Evolutionary conservation across 1,139 yeast species (phyloP).

Genomic region (Tardiomyces blankii): DNA sequence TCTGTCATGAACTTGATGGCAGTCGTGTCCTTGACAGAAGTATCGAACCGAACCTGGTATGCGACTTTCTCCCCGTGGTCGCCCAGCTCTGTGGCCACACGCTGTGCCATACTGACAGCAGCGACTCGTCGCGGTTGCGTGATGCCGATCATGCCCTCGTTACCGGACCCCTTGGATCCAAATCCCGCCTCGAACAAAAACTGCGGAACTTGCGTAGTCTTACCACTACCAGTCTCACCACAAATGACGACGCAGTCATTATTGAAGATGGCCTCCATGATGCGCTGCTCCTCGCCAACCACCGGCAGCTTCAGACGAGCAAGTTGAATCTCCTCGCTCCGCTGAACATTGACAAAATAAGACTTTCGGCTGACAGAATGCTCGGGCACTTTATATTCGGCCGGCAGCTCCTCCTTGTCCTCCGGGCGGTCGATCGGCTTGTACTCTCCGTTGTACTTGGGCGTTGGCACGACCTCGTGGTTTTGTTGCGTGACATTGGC

Average conservation of each 20-base stretch:
- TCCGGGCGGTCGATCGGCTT: conserved; percentile 25
- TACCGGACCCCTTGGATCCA: conserved; percentile 52
- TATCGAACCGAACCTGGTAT: conserved; percentile 85
- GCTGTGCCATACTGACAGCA: conserved; percentile 92
- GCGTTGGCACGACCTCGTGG: conserved; percentile 18
- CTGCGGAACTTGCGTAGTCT: conserved; percentile 95
- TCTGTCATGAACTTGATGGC: conserved; percentile 96
- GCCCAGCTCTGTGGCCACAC: conserved; percentile 80
- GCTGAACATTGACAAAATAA: conserved; percentile 52
- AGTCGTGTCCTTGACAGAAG: conserved; percentile 57
- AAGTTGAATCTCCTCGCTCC: conserved; percentile 55
- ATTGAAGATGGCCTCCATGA: conserved; percentile 93
- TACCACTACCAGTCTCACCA: conserved; percentile 98
- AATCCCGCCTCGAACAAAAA: conserved; percentile 84
- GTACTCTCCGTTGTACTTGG: conserved; percentile 22
- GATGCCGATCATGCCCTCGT: conserved; percentile 89
- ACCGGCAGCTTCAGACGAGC: conserved; percentile 74
- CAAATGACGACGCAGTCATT: conserved; percentile 86
- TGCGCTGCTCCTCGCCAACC: conserved; percentile 77
- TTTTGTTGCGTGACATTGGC: conserved; percentile 26
- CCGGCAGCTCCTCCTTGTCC: conserved; percentile 26
- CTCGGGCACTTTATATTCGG: conserved; percentile 46
- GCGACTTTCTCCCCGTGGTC: conserved; percentile 70
- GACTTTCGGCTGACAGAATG: conserved; percentile 48
- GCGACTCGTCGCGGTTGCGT: conserved; percentile 99